Percentiles rank a stretch among this genome's conserved stretches.
These are phyloP conservation scores for Amniculicola lignicola DNA, from an alignment of 495 filamentous ascomycete genomes.

Conservation along the genomic window DNA sequence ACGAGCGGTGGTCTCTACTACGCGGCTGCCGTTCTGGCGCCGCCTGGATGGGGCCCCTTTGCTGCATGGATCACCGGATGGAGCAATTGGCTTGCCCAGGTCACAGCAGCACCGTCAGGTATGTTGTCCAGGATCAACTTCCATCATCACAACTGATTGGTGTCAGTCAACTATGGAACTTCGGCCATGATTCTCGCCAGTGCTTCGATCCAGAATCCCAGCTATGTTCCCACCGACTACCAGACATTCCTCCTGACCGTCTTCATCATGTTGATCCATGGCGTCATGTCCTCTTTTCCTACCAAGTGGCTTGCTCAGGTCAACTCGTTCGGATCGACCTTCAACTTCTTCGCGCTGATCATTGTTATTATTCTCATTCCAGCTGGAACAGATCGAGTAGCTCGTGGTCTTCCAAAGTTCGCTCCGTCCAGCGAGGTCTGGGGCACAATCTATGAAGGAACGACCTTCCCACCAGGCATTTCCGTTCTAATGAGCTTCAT, in stretches of 20 bases:
- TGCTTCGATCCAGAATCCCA: slow-evolving; percentile 63
- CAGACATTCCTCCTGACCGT: slow-evolving; percentile 69
- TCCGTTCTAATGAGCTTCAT: slow-evolving; percentile 76
- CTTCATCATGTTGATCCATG: slow-evolving; percentile 68
- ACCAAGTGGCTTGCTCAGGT: slow-evolving; percentile 72
- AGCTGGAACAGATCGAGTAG: slow-evolving; percentile 49
- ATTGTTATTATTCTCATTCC: slow-evolving; percentile 70
- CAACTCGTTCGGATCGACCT: slow-evolving; percentile 70
- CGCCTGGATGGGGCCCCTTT: slow-evolving; percentile 69
- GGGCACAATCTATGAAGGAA: slow-evolving; percentile 66
- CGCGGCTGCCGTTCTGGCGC: slow-evolving; percentile 73
- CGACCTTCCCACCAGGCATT: slow-evolving; percentile 68
- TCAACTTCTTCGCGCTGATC: slow-evolving; percentile 69
- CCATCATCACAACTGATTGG: background rate
- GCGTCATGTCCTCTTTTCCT: slow-evolving; percentile 69
- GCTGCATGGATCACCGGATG: slow-evolving; percentile 62
- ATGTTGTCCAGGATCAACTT: background rate
- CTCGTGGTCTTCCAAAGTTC: slow-evolving; percentile 59
- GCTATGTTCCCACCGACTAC: slow-evolving; percentile 62
- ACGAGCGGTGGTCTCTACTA: slow-evolving; percentile 78
- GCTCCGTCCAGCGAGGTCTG: slow-evolving; percentile 61
- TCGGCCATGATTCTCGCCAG: slow-evolving; percentile 73
- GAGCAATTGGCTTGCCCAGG: slow-evolving; percentile 73
- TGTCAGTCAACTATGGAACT: slow-evolving; percentile 54
- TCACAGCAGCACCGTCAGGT: slow-evolving; percentile 41